Percentiles rank a stretch among this genome's conserved stretches.
These are phyloP conservation scores for Rehmannia glutinosa DNA, from an alignment of 257 asterid species.

Conservation along the genomic window DNA sequence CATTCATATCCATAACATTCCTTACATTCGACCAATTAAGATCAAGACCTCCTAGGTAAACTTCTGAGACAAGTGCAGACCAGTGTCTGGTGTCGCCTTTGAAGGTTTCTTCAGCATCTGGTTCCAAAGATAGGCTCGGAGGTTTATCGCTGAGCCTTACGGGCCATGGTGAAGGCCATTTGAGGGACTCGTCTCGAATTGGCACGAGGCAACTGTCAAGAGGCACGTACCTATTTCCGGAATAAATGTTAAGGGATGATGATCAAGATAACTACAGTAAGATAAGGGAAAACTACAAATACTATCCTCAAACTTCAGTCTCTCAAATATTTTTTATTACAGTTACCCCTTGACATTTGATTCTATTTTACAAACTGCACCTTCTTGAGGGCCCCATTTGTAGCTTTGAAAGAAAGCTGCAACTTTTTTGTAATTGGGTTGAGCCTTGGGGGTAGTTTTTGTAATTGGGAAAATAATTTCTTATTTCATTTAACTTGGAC, in stretches of 20 bases:
- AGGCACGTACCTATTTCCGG: constrained; percentile 63
- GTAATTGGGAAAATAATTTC: too few relatives aligned
- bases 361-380: neutral
- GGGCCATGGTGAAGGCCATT: constrained; percentile 95
- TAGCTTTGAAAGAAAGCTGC: neutral
- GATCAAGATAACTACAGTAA: neutral
- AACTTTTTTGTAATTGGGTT: neutral
- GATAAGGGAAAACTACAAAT: neutral
- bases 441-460: neutral
- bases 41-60: constrained; percentile 63
- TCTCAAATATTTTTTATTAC: neutral
- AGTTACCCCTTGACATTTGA: neutral
- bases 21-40: constrained; percentile 72
- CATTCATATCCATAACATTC: constrained; percentile 95
- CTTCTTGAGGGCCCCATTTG: too few relatives aligned
- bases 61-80: constrained; percentile 79
- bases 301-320: neutral
- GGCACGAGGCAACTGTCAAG: constrained; percentile 75
- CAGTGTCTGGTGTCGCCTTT: constrained; percentile 71
- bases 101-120: constrained; percentile 58
- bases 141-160: constrained; percentile 69
- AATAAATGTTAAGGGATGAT: constrained; percentile 5
- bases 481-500: too few relatives aligned
- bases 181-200: constrained; percentile 27
- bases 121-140: constrained; percentile 42